These are phyloP conservation scores for Detonula confervacea DNA, from an alignment of 352 stramenopile genomes.

Conservation along the genomic window DNA sequence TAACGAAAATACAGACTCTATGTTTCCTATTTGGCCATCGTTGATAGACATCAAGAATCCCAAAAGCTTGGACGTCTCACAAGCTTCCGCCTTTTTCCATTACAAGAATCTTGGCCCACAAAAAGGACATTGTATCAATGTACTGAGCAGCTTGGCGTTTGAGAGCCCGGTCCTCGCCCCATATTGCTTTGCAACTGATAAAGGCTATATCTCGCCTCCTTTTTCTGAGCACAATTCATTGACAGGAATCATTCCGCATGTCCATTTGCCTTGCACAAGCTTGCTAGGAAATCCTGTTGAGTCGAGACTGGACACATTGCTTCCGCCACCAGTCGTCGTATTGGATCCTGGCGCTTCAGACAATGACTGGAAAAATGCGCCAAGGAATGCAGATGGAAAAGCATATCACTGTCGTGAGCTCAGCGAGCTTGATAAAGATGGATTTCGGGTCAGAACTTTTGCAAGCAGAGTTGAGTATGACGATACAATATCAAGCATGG, in stretches of 20 bases:
- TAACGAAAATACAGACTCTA: conserved; percentile 26
- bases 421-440: conserved; percentile 50
- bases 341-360: conserved; percentile 46
- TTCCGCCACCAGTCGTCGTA: conserved; percentile 50
- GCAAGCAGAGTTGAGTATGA: conserved; percentile 50
- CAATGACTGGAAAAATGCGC: conserved; percentile 50
- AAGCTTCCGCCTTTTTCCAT: conserved; percentile 49
- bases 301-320: conserved; percentile 60
- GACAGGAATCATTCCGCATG: conserved; percentile 39
- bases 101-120: conserved; percentile 47
- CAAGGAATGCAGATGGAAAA: conserved; percentile 35
- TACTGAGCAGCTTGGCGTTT: conserved; percentile 49
- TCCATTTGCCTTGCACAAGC: conserved; percentile 49
- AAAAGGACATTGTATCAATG: conserved; percentile 45
- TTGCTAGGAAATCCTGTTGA: conserved; percentile 48
- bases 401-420: conserved; percentile 41
- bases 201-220: conserved; percentile 54
- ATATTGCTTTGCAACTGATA: conserved; percentile 45
- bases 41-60: conserved; percentile 45
- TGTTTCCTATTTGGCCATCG: conserved; percentile 46
- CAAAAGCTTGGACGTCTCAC: conserved; percentile 44
- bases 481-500: conserved; percentile 43
- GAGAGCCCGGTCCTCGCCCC: conserved; percentile 65
- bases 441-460: conserved; percentile 49
- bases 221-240: conserved; percentile 51